A percentile compares a stretch with the other conserved stretches of the same genome.
These are phyloP conservation scores for Aspergillus carbonarius DNA, from an alignment of 2,329 filamentous ascomycete genomes.

Conservation along the genomic window DNA sequence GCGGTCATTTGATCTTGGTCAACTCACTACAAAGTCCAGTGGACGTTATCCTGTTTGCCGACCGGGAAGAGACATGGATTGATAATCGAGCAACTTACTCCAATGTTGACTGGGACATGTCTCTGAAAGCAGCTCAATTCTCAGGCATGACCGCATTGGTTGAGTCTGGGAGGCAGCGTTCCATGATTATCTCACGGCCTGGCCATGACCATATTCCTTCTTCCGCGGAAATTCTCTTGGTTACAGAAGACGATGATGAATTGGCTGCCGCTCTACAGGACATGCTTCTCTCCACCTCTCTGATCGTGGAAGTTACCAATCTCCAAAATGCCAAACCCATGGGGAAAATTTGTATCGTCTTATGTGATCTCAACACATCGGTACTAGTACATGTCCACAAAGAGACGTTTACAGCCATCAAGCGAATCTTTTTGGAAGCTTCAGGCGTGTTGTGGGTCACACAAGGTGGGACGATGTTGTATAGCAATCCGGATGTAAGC, in stretches of 20 bases:
- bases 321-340: conserved; percentile 9
- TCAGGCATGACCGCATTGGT: background rate
- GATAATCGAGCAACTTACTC: background rate
- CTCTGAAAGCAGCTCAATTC: conserved; percentile 1
- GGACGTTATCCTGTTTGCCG: conserved; percentile 11
- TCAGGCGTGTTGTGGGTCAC: conserved; percentile 26
- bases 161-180: background rate
- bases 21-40: conserved; percentile 11
- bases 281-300: background rate
- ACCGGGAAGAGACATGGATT: conserved; percentile 8
- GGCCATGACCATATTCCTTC: background rate
- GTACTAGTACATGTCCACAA: conserved; percentile 4
- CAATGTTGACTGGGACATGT: background rate
- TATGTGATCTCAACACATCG: conserved; percentile 11
- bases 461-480: conserved; percentile 14
- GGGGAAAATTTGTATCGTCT: conserved; percentile 20
- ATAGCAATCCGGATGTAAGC: conserved; percentile 15
- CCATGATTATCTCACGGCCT: conserved; percentile 3
- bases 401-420: conserved; percentile 12
- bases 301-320: conserved; percentile 7
- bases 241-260: conserved; percentile 6
- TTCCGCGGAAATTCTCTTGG: conserved; percentile 11
- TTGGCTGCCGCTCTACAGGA: background rate
- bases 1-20: conserved; percentile 19
- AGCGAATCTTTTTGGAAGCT: conserved; percentile 19